Base-by-base conservation (phyloP, 2,329 filamentous ascomycete genomes). In the Xylariaceae sp. region DNA sequence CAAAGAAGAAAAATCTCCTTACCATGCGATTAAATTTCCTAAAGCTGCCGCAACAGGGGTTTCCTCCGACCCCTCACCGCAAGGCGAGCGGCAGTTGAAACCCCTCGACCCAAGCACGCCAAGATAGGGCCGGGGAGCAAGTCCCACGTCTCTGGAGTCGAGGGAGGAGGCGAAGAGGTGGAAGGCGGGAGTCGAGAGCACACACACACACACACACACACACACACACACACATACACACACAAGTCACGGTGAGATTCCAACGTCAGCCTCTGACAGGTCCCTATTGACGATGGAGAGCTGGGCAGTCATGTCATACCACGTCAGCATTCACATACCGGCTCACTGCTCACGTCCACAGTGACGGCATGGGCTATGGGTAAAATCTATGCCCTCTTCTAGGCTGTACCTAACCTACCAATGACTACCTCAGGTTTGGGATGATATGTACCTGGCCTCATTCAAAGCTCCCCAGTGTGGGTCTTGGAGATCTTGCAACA, bases 401-500 rank as follows among this genome's bases (percentile, higher is more conserved):
- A 37, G 9, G 35, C 35, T 37, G 35, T 28, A 17, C 19, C 35
- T 37, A 37, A 13, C 9, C 6, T 12, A 22, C 22, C 6, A 26
- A n/a, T n/a, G n/a, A n/a, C n/a, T n/a, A n/a, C n/a, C n/a, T n/a
- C n/a, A n/a, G n/a, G n/a, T n/a, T n/a, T n/a, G n/a, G n/a, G n/a
- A n/a, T n/a, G n/a, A n/a, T n/a, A n/a, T n/a, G n/a, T n/a, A n/a
- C n/a, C n/a, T n/a, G n/a, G n/a, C n/a, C n/a, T n/a, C n/a, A n/a
- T n/a, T n/a, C n/a, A n/a, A n/a, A n/a, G n/a, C n/a, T 6, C 22
- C 22, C 22, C 22, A 50, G 47, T 40, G 47, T 40, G 45, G 47
- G 42, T 43, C 44, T 47, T 46, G 47, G 45, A 49, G 51, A 57
- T 56, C 50, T 50, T 49, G 51, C 42, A 52, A 54, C 50, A 46